Base-by-base conservation (phyloP, 1,284 basidiomycete genomes). In the Heliocybe sulcata region DNA sequence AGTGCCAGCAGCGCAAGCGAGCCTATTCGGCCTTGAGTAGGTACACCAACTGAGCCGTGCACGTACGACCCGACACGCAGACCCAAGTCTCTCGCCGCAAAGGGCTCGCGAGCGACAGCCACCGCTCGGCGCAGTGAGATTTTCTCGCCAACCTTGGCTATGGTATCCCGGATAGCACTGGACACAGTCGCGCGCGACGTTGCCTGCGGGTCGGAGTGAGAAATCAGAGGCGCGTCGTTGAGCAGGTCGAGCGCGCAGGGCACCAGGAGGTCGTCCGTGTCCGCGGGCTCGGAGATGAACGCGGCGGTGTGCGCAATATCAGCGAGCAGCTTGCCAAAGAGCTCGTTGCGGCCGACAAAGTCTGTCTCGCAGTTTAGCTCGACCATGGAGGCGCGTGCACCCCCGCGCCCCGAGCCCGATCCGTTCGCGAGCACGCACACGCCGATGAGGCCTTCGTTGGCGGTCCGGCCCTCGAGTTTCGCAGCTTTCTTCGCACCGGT, bases 351-450 rank as follows among this genome's bases (percentile, higher is more conserved):
- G 16, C 87, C 92, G 12, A 98, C 95, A 69, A 98, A 98, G 72
- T 98, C 95, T 45, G 95, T 98, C 75, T 98, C 95, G 76, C 95
- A 98, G 65, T 93, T 94, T 58, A 98, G 77, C 70, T 98, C 95
- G 56, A 98, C 77, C 77, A 98, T 90, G 12, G 87, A 85, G 4
- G 90, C 93, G 25, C 90, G 81, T 45, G 91, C 76, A 25, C 81
- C 80, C 3, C 76, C 72, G 42, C 67, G 59, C 35, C 66, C 64
- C 16, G 64, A 61, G 29, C 69, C 70, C 42, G 68, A 33, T 1
- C 85, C 85, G 25, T 78, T 73, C 3, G 84, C 80, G 52, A 96
- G 79, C 9, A 95, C 72, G 29, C 83, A 85, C 19, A 91, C 75
- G 49, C 85, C 87, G 33, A 98, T 77, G 4, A 94, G 74, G 1